Evolutionary conservation across 495 filamentous ascomycete genomes (phyloP).

Genomic region (Hypoxylon fuscum): DNA sequence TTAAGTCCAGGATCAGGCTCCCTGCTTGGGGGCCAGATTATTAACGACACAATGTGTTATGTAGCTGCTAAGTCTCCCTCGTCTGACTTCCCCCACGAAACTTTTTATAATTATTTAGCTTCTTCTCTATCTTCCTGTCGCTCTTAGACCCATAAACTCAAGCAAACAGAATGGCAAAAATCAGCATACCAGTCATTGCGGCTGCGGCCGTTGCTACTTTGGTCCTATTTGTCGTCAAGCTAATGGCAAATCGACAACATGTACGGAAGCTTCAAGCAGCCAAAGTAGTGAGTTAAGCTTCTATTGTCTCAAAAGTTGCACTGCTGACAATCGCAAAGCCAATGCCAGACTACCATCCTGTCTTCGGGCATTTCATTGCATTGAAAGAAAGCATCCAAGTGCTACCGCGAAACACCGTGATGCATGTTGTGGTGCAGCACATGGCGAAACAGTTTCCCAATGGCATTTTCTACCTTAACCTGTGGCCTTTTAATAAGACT

Average conservation of each 20-base stretch:
- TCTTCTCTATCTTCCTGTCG: too few relatives aligned
- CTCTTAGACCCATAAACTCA: too few relatives aligned
- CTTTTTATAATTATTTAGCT: too few relatives aligned
- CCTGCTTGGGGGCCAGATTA: too few relatives aligned
- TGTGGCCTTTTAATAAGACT: slow-evolving; percentile 46
- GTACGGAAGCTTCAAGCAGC: background rate
- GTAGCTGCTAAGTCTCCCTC: too few relatives aligned
- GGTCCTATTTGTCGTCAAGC: background rate
- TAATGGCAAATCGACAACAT: background rate
- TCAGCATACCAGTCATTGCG: background rate
- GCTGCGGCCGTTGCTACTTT: background rate
- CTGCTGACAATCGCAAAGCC: background rate
- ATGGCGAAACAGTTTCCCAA: slow-evolving; percentile 24
- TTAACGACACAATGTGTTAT: too few relatives aligned
- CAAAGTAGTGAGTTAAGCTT: background rate
- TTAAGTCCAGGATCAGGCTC: too few relatives aligned
- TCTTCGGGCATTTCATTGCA: background rate
- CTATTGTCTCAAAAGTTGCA: background rate
- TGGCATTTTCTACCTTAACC: slow-evolving; percentile 45
- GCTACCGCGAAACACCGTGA: background rate
- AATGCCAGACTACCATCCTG: background rate
- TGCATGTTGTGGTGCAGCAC: slow-evolving; percentile 19
- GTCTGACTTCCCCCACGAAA: too few relatives aligned
- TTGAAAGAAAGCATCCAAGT: background rate
- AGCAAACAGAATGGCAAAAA: background rate